These are phyloP conservation scores for Phytophthora boehmeriae DNA, from an alignment of 352 stramenopile genomes.

Conservation along the genomic window DNA sequence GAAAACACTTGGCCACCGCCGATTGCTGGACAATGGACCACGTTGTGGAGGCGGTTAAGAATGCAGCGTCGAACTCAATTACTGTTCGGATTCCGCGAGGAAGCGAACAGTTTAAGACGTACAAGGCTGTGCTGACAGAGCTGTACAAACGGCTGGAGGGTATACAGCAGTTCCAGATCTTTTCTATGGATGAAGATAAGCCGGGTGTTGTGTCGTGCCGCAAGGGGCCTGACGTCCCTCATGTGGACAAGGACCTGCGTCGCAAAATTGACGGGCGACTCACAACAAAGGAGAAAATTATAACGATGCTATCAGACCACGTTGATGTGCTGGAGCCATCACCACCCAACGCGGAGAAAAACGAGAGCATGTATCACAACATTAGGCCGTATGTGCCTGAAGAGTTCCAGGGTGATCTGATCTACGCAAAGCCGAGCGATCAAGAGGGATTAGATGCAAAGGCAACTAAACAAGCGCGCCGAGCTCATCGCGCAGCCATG, in stretches of 20 bases:
- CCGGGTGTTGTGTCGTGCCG: slow-evolving; percentile 5
- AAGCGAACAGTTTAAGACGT: slow-evolving; percentile 4
- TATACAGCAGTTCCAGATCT: slow-evolving; percentile 16
- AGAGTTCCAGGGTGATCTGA: slow-evolving; percentile 9
- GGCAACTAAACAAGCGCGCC: slow-evolving; percentile 7
- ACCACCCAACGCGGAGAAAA: slow-evolving; percentile 18
- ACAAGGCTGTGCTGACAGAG: slow-evolving; percentile 5
- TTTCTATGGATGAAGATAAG: slow-evolving; percentile 3
- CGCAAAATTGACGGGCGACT: slow-evolving; percentile 7
- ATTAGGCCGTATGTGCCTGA: slow-evolving; percentile 17
- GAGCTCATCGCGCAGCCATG: slow-evolving; percentile 4
- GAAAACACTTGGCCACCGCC: slow-evolving; percentile 4
- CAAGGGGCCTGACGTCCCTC: not conserved
- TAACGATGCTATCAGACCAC: not conserved
- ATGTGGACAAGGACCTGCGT: not conserved
- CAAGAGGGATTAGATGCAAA: slow-evolving; percentile 3
- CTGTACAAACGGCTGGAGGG: slow-evolving; percentile 8
- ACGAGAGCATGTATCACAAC: slow-evolving; percentile 4
- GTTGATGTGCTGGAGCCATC: not conserved
- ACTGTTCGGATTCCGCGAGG: not conserved
- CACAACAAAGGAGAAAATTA: not conserved
- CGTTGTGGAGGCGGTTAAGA: slow-evolving; percentile 8
- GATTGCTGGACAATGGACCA: slow-evolving; percentile 22
- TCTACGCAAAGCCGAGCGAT: slow-evolving; percentile 12
- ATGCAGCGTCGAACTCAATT: not conserved